Conservation (phyloP, 805 yeast genomes). For the Ogataea chonburiensis region DNA sequence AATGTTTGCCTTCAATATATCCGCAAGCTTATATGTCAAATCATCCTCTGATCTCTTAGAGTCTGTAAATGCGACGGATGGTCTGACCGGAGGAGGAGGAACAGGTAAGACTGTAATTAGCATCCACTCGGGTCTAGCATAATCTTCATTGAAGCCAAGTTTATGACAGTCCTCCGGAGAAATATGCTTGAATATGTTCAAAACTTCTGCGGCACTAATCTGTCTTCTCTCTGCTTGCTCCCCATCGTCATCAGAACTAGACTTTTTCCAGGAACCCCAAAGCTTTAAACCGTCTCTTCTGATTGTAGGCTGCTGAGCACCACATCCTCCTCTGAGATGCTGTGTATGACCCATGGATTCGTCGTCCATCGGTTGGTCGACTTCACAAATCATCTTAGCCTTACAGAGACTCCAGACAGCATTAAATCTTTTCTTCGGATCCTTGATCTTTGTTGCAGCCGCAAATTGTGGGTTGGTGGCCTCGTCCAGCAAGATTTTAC, state of each 20-base stretch:
- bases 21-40: conserved; percentile 95
- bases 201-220: conserved; percentile 83
- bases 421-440: conserved; percentile 93
- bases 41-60: conserved; percentile 99
- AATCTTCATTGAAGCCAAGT: conserved; percentile 91
- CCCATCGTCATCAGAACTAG: conserved; percentile 69
- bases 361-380: conserved; percentile 71
- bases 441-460: conserved; percentile 83
- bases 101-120: conserved; percentile 96
- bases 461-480: conserved; percentile 71
- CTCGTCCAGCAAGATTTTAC: conserved; percentile 88
- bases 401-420: conserved; percentile 95
- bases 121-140: conserved; percentile 99
- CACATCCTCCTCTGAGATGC: conserved; percentile 88
- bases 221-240: conserved; percentile 91
- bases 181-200: conserved; percentile 89
- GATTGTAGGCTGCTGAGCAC: conserved; percentile 92
- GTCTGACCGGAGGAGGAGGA: conserved; percentile 99
- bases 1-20: conserved; percentile 92
- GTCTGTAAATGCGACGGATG: conserved; percentile 96
- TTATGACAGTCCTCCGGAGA: conserved; percentile 76
- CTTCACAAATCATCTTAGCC: conserved; percentile 93
- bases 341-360: conserved; percentile 37
- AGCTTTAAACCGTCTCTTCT: conserved; percentile 94
- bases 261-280: conserved; percentile 98